Base-by-base conservation (phyloP, 2,329 filamentous ascomycete species). In the Raffaelea albimanens region DNA sequence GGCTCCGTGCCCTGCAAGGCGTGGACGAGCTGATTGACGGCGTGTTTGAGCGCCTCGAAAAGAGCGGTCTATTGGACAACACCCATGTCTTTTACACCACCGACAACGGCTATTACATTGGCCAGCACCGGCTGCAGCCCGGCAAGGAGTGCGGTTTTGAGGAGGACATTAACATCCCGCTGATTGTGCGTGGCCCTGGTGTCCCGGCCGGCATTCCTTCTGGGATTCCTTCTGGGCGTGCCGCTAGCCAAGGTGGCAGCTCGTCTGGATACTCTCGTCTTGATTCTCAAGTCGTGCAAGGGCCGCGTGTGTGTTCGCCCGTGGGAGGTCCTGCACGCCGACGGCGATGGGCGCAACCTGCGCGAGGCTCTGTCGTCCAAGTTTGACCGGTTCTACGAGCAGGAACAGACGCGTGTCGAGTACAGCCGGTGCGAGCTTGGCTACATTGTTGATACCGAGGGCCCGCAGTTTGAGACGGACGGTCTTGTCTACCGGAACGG, bases 211-310 rank as follows among this genome's bases (percentile, higher is more conserved):
- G 31, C 8, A 19, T 18, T 16, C 16, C 25, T n/a, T 54, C 55
- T 3, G n/a, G 49, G 20, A 53, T 48, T 49, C 69, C n/a, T 29
- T 29, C 55, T 67, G 7, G 63, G 63, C 5, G 54, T 60, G 11
- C 57, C 64, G 16, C 50, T 69, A 2, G 48, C 57, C 5, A 66
- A 69, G 45, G 63, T 78, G 1, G 55, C 72, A 3, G 61, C 66
- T 20, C 71, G 77, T 2, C 67, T 84, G 0, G 78, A 83, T 51
- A 65, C 76, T 3, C 65, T 83, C 1, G 65, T 82, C 42, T 63
- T 83, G 50, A 74, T 81, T 2, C 65, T 80, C 21, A 83, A 83
- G 62, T 75, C 75, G 4, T 83, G 80, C 61, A 73, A 74, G 56
- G 73, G 68, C 9, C 54, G 63, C 10, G 66, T 67, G 0, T 83